These are phyloP conservation scores for Hippophae gyantsensis DNA, from an alignment of 306 rosid species.

Conservation along the genomic window DNA sequence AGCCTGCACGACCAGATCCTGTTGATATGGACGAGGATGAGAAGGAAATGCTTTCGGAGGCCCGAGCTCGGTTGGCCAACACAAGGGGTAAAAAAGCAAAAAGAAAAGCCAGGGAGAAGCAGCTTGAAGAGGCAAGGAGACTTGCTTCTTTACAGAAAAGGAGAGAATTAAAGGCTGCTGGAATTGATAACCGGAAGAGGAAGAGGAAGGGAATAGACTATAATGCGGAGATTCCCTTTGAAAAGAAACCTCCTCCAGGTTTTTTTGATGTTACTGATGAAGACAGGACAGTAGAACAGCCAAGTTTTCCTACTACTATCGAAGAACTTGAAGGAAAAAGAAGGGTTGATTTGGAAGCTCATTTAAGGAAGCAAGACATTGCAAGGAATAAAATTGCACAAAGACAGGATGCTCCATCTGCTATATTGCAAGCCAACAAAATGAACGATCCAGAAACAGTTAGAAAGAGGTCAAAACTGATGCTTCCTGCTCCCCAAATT, in stretches of 20 bases:
- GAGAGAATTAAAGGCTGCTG: slow-evolving; percentile 92
- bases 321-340: slow-evolving; percentile 93
- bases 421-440: slow-evolving; percentile 85
- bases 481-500: slow-evolving; percentile 96
- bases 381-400: slow-evolving; percentile 84
- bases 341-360: slow-evolving; percentile 70
- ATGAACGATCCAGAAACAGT: slow-evolving; percentile 89
- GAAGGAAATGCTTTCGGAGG: slow-evolving; percentile 98
- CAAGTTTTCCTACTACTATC: slow-evolving; percentile 72
- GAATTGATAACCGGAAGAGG: slow-evolving; percentile 81
- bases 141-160: slow-evolving; percentile 96
- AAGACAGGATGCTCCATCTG: slow-evolving; percentile 86
- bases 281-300: slow-evolving; percentile 66
- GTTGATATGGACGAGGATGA: slow-evolving; percentile 99
- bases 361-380: slow-evolving; percentile 71
- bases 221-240: slow-evolving; percentile 85
- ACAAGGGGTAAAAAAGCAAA: slow-evolving; percentile 92
- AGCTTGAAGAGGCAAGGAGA: slow-evolving; percentile 95
- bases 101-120: slow-evolving; percentile 91
- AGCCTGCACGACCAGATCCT: slow-evolving; percentile 96
- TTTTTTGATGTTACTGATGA: slow-evolving; percentile 76
- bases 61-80: slow-evolving; percentile 88
- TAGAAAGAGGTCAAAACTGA: slow-evolving; percentile 78
- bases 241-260: slow-evolving; percentile 93
- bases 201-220: slow-evolving; percentile 89